These are phyloP conservation scores for Cichorium intybus DNA, from an alignment of 140 eudicot genomes.

Conservation along the genomic window DNA sequence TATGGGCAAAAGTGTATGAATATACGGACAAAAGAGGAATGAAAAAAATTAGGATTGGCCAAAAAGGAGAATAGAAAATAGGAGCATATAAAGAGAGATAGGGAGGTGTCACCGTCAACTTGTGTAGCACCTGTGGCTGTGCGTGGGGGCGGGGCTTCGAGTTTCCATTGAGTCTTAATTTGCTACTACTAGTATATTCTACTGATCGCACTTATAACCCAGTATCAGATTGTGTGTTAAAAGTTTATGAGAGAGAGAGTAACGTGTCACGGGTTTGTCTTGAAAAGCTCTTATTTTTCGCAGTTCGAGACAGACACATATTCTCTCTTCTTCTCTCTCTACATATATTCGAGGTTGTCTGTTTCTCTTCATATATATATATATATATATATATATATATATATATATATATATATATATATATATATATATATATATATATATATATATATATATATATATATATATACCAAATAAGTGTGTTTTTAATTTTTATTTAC, in stretches of 20 bases:
- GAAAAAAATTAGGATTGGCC: neutral
- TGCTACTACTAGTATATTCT: conserved; percentile 29
- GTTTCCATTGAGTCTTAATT: conserved; percentile 16
- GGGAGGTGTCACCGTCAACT: conserved; percentile 1
- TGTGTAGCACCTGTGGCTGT: conserved; percentile 19
- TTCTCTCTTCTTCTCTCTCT: conserved; percentile 47
- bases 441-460: too few species aligned
- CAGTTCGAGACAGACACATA: conserved; percentile 74
- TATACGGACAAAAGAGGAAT: conserved; percentile 1
- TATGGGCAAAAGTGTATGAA: neutral
- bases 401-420: too few species aligned
- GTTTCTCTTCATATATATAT: too few species aligned
- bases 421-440: too few species aligned
- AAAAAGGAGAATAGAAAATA: neutral
- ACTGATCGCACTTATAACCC: conserved; percentile 19
- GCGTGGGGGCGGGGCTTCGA: conserved; percentile 12
- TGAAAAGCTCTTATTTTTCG: conserved; percentile 85
- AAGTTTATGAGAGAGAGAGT: conserved; percentile 12
- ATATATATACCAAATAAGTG: too few species aligned
- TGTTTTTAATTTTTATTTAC: too few species aligned
- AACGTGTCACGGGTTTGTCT: conserved; percentile 93
- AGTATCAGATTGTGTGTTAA: conserved; percentile 13
- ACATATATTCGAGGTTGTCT: conserved; percentile 32
- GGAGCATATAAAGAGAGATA: neutral
- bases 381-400: too few species aligned